Evolutionary conservation across 2,329 filamentous ascomycete genomes (phyloP).

Genomic region (Claviceps paspali): DNA sequence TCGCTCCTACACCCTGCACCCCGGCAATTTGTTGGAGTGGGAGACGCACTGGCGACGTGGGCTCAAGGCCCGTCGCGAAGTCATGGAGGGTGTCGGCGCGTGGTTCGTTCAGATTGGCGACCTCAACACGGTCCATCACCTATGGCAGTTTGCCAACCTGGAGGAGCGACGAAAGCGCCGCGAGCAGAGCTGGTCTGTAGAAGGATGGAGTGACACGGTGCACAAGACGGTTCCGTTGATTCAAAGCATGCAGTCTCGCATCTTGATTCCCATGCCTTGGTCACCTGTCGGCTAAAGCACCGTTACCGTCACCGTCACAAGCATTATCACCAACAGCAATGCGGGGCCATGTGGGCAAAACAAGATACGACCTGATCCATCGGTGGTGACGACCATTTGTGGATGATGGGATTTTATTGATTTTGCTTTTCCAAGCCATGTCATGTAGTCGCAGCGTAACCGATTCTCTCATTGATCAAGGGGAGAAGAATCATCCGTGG

Average conservation of each 20-base stretch:
- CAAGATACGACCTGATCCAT: too few species aligned
- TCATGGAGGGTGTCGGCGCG: constrained; percentile 96
- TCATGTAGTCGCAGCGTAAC: too few species aligned
- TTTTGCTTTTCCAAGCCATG: too few species aligned
- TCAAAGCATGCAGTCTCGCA: constrained; percentile 87
- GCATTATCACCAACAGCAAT: too few species aligned
- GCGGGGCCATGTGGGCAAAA: too few species aligned
- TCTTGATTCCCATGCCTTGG: constrained; percentile 92
- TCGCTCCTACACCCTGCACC: constrained; percentile 89
- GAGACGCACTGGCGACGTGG: constrained; percentile 96
- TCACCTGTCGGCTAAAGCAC: constrained; percentile 64
- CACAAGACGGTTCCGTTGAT: constrained; percentile 98
- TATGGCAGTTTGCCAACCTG: constrained; percentile 96
- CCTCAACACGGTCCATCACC: constrained; percentile 90
- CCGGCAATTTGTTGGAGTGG: constrained; percentile 93
- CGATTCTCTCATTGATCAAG: too few species aligned
- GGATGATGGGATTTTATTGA: too few species aligned
- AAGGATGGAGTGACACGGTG: constrained; percentile 93
- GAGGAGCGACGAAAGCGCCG: constrained; percentile 82
- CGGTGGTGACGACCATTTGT: too few species aligned
- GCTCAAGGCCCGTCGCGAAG: constrained; percentile 76
- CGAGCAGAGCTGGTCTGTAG: constrained; percentile 88
- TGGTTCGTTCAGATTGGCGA: constrained; percentile 99
- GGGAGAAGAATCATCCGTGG: too few species aligned
- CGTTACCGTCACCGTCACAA: too few species aligned